Evolutionary conservation across 345 rosid genomes (phyloP).

Genomic region (Eucalyptus camaldulensis): DNA sequence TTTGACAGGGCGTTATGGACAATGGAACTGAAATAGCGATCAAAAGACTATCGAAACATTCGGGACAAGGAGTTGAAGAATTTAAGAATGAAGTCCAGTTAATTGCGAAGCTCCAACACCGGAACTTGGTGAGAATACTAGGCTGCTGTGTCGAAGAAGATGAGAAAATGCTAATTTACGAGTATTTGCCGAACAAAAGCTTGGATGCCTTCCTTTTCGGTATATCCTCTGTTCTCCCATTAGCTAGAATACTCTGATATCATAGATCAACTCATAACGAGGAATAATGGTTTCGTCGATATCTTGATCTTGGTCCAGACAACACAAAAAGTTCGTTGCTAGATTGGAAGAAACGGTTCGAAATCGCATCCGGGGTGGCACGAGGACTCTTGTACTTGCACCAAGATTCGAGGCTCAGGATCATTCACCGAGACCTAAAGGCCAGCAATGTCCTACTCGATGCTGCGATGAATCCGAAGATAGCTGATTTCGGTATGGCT

Average conservation of each 20-base stretch:
- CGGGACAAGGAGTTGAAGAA: constrained; percentile 22
- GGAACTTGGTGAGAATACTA: constrained; percentile 14
- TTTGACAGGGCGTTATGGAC: constrained; percentile 9
- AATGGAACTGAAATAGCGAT: constrained; percentile 15
- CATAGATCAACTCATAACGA: neutral
- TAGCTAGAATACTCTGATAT: neutral
- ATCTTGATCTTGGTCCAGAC: neutral
- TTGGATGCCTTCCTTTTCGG: constrained; percentile 23
- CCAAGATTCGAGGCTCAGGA: constrained; percentile 60
- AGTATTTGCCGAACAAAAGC: constrained; percentile 27
- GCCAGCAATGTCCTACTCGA: constrained; percentile 53
- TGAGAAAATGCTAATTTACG: constrained; percentile 29
- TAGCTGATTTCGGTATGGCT: constrained; percentile 68
- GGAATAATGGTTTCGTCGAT: neutral
- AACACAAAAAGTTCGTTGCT: neutral
- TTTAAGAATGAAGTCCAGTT: constrained; percentile 22
- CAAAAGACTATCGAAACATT: constrained; percentile 14
- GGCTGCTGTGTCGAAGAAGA: constrained; percentile 14
- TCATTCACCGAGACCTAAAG: constrained; percentile 70
- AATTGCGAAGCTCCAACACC: constrained; percentile 19
- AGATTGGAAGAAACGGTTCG: constrained; percentile 42
- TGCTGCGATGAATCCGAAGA: constrained; percentile 36
- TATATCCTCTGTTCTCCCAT: neutral
- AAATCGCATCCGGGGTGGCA: constrained; percentile 44
- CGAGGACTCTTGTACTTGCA: constrained; percentile 67